phyloP scores from a whole-genome alignment of 148 eudicot species.

The Silene conica region DNA sequence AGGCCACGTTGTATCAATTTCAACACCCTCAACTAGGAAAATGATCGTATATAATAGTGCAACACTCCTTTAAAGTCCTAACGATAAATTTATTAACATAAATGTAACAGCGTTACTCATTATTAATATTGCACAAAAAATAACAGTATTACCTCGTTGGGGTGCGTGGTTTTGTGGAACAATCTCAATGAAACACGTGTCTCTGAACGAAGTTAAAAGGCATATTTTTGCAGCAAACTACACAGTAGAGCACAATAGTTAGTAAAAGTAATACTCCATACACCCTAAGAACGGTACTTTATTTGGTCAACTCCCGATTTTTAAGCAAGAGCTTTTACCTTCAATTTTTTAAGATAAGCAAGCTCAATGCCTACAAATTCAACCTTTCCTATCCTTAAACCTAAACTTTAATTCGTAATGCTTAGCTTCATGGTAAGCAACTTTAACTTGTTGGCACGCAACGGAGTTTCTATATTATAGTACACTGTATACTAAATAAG shows the following conservation, averaged over 20 bases:
- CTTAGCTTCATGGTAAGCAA: neutral
- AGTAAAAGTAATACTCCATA: neutral
- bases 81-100: no score
- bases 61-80: neutral
- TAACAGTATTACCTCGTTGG: constrained; percentile 49
- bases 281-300: neutral
- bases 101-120: no score
- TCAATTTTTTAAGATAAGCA: neutral
- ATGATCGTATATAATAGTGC: neutral
- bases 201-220: constrained; percentile 86
- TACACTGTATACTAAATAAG: no score
- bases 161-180: constrained; percentile 60
- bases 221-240: constrained; percentile 96
- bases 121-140: neutral
- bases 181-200: constrained; percentile 81
- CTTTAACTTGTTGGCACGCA: neutral
- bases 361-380: neutral
- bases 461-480: neutral
- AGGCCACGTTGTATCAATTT: neutral
- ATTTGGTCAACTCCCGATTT: neutral
- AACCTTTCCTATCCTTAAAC: neutral
- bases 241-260: constrained; percentile 20
- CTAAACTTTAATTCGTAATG: neutral
- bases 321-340: neutral
- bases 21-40: neutral